Evolutionary conservation across 108 stramenopile genomes (phyloP), one percentile per base, ranked within the genome.

Genomic region (Skeletonema menzelii): DNA sequence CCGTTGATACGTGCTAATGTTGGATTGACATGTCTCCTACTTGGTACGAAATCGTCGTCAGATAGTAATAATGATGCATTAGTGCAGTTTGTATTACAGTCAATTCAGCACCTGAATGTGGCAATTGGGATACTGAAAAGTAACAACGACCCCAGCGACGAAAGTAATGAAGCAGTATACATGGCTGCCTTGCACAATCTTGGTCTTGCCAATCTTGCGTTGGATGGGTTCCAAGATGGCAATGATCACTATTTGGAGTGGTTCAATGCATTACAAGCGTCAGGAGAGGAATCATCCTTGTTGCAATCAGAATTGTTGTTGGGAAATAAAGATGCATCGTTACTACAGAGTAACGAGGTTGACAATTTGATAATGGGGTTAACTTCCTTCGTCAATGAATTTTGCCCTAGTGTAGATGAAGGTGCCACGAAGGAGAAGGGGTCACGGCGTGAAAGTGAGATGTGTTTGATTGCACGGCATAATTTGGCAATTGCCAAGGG

Each of bases 151-250:
- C 17, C 40, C 71, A 63, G 24, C 20, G n/a, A 22, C 30, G 8
- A 40, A 66, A 35, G 30, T 38, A 40, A 28, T 66, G 22, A 49
- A 32, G 55, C 27, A 32, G 37, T 74, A 12, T 46, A 68, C 35
- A 35, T 61, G 31, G 80, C 80, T 14, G 68, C 80, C 22, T 46
- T 65, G 44, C 64, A 81, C 57, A 81, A 81, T 64, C 72, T 81
- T 53, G 80, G 73, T 46, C 59, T 75, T 4, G 72, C 73, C 15
- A 57, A 73, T 65, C 55, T 81, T 24, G 38, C 58, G 20, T 73
- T 81, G 17, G 80, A 70, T 35, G 73, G 68, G 27, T n/a, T 60
- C 11, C 28, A 17, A 20, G 55, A 13, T 5, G 49, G 22, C 17
- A 32, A 56, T 35, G 62, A 64, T 12, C 72, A 74, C 53, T 81